A percentile compares a stretch with the other conserved stretches of the same genome.
Evolutionary conservation across 768 basidiomycete species (phyloP).

Genomic region (Boletus tomentosulus): DNA sequence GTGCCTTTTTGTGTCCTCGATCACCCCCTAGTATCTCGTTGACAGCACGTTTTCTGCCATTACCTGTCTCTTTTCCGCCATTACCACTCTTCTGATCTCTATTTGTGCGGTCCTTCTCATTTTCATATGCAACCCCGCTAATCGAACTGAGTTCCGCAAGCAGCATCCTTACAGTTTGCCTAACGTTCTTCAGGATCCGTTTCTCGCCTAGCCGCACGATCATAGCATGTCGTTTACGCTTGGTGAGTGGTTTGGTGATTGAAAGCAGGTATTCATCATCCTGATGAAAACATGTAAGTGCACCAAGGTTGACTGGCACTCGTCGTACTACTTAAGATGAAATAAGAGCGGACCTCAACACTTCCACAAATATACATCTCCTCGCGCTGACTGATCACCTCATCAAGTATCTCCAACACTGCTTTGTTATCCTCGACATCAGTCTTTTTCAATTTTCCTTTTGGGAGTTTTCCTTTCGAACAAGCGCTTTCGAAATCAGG

Average conservation of each 20-base stretch:
- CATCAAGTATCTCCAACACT: conserved; percentile 43
- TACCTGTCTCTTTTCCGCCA: neutral
- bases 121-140: neutral
- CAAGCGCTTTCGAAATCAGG: conserved; percentile 58
- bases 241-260: conserved; percentile 22
- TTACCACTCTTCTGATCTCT: neutral
- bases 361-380: conserved; percentile 36
- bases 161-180: conserved; percentile 13
- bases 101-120: conserved; percentile 1
- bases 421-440: conserved; percentile 10
- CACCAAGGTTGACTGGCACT: neutral
- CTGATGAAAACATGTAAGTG: conserved; percentile 24
- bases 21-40: conserved; percentile 1
- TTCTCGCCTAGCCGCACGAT: conserved; percentile 82
- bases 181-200: conserved; percentile 45
- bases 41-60: conserved; percentile 16
- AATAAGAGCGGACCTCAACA: conserved; percentile 39
- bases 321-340: neutral
- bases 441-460: conserved; percentile 42
- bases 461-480: conserved; percentile 69
- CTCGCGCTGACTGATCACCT: conserved; percentile 47
- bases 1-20: conserved; percentile 18
- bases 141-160: conserved; percentile 2
- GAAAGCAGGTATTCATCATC: conserved; percentile 47
- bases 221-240: conserved; percentile 57